A percentile compares a stretch with the other conserved stretches of the same genome.
Evolutionary conservation across 495 filamentous ascomycete genomes (phyloP).

Genomic region (Aspergillus heteromorphus): DNA sequence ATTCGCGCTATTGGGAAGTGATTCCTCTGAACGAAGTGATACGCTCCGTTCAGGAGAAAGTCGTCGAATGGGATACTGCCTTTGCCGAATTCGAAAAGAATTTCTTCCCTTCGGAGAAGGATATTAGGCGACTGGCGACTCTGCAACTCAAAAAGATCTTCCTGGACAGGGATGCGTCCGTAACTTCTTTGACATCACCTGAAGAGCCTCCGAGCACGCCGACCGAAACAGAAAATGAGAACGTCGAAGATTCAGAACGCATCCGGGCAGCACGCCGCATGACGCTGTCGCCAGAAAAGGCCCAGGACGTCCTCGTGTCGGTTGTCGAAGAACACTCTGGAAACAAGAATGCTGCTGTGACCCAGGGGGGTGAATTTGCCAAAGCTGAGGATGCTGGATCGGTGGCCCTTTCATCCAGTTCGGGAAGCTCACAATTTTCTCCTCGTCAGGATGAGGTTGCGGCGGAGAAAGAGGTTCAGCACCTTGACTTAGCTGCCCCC

Average conservation of each 20-base stretch:
- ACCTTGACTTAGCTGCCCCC: constrained; percentile 67
- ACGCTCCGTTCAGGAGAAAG: constrained; percentile 85
- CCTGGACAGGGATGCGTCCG: constrained; percentile 74
- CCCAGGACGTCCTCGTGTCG: constrained; percentile 62
- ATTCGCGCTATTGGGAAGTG: constrained; percentile 91
- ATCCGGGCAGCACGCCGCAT: constrained; percentile 39
- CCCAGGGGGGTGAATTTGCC: constrained; percentile 1
- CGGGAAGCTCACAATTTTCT: constrained; percentile 13
- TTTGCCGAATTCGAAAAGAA: constrained; percentile 89
- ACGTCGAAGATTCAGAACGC: constrained; percentile 29
- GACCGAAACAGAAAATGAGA: constrained; percentile 43
- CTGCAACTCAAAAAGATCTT: constrained; percentile 94
- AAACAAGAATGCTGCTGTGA: constrained; percentile 25
- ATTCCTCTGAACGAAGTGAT: constrained; percentile 87
- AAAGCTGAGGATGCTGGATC: constrained; percentile 17
- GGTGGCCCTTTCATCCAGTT: constrained; percentile 10
- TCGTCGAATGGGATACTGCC: constrained; percentile 83
- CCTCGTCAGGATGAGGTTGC: constrained; percentile 25
- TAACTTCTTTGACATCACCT: constrained; percentile 63
- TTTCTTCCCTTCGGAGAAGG: constrained; percentile 95
- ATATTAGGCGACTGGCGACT: constrained; percentile 86
- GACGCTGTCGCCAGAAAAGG: constrained; percentile 59
- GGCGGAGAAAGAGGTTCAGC: constrained; percentile 52
- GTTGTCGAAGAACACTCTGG: constrained; percentile 62
- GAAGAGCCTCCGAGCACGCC: constrained; percentile 47